Evolutionary conservation across 306 rosid species (phyloP).

Genomic region (Chamaecrista fasciculata): DNA sequence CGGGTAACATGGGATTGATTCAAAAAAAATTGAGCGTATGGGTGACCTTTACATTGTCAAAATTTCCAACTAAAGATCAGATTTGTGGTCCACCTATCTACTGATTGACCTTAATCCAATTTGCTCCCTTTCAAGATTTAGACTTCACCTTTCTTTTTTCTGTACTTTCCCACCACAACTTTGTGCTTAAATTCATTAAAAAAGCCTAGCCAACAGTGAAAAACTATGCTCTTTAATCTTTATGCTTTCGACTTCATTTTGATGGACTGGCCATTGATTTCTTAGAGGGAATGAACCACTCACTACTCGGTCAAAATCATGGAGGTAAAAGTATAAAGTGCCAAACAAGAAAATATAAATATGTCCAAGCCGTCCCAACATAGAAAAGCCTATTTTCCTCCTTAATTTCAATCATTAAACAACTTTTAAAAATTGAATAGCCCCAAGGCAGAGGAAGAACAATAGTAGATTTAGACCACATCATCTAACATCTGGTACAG

Average conservation of each 20-base stretch:
- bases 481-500: background rate
- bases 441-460: constrained; percentile 12
- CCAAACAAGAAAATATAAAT: constrained; percentile 12
- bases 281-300: constrained; percentile 34
- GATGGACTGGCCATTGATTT: constrained; percentile 29
- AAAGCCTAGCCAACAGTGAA: constrained; percentile 36
- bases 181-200: constrained; percentile 27
- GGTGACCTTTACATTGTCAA: constrained; percentile 37
- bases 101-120: constrained; percentile 42
- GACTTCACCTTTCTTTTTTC: constrained; percentile 22
- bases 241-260: constrained; percentile 36
- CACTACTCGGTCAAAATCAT: constrained; percentile 27
- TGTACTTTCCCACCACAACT: constrained; percentile 44
- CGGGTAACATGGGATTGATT: constrained; percentile 26
- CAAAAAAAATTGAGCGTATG: constrained; percentile 15
- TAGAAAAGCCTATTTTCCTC: constrained; percentile 13
- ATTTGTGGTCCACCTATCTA: constrained; percentile 50
- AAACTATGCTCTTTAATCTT: constrained; percentile 40
- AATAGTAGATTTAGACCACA: background rate
- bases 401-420: background rate
- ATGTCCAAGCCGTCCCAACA: constrained; percentile 27
- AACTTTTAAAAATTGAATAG: background rate
- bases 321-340: constrained; percentile 32
- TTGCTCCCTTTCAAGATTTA: constrained; percentile 31
- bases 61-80: constrained; percentile 21